A percentile compares a stretch with the other conserved stretches of the same genome.
Evolutionary conservation across 768 basidiomycete species (phyloP).

Genomic region (Sarcodon sp.): DNA sequence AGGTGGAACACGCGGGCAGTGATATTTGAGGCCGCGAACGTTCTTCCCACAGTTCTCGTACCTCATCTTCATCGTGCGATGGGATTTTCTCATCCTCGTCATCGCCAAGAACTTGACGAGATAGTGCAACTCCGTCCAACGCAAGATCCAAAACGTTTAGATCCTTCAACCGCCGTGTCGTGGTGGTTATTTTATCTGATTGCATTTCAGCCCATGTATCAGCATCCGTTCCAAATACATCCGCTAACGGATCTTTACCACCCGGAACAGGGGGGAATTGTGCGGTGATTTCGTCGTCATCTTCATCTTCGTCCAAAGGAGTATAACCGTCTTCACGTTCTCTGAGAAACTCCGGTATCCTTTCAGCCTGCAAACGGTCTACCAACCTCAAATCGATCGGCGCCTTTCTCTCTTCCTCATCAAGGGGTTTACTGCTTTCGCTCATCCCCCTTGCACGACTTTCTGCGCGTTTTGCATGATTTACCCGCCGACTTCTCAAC

Average conservation of each 20-base stretch:
- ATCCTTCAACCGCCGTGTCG: conserved; percentile 17
- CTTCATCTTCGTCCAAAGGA: conserved; percentile 8
- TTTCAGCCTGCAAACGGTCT: conserved; percentile 26
- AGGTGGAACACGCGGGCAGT: conserved; percentile 23
- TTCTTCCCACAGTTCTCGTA: conserved; percentile 12
- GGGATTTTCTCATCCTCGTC: conserved; percentile 18
- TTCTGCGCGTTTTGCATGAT: conserved; percentile 44
- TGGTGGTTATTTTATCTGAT: conserved; percentile 15
- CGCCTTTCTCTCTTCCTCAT: conserved; percentile 16
- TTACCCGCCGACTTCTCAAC: conserved; percentile 50
- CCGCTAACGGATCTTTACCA: conserved; percentile 37
- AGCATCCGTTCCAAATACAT: conserved; percentile 56
- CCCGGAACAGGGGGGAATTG: conserved; percentile 20
- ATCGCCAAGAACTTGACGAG: conserved; percentile 10
- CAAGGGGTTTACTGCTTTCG: conserved; percentile 12
- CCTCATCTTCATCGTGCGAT: conserved; percentile 26
- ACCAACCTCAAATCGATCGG: conserved; percentile 41
- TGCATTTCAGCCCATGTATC: conserved; percentile 49
- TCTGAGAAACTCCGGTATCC: conserved; percentile 16
- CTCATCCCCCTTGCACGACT: conserved; percentile 21
- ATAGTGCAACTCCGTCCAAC: conserved; percentile 29
- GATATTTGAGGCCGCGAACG: conserved; percentile 17
- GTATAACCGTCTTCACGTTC: conserved; percentile 16
- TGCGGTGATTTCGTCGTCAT: conserved; percentile 24
- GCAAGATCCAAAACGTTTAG: conserved; percentile 41